A percentile compares a stretch with the other conserved stretches of the same genome.
These are phyloP conservation scores for Mycena metata DNA, from an alignment of 768 basidiomycete species.

Conservation along the genomic window DNA sequence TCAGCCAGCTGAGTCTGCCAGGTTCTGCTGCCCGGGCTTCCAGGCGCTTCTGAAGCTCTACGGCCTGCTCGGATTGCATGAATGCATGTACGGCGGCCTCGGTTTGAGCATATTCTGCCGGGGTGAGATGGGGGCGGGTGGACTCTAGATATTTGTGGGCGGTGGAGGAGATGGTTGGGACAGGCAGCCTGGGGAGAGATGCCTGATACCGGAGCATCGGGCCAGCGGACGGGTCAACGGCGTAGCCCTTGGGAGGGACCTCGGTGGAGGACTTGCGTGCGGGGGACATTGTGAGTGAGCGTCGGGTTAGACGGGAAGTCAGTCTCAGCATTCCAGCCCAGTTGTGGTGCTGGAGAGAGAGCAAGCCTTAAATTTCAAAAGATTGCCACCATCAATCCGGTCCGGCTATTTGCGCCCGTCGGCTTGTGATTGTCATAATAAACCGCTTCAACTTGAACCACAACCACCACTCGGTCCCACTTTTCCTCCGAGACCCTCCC, in stretches of 20 bases:
- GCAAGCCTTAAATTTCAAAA: constrained; percentile 7
- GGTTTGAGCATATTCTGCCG: constrained; percentile 72
- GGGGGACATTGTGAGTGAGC: constrained; percentile 32
- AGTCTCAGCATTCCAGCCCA: constrained; percentile 33
- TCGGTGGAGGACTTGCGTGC: constrained; percentile 42
- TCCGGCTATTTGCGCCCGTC: not conserved
- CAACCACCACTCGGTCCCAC: not conserved
- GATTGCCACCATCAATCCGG: constrained; percentile 2
- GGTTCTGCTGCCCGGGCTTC: constrained; percentile 78
- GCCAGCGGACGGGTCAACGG: constrained; percentile 67
- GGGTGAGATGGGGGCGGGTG: constrained; percentile 81
- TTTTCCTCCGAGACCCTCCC: not conserved
- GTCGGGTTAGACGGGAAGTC: constrained; percentile 30
- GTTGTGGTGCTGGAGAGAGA: not conserved
- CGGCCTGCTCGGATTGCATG: constrained; percentile 74
- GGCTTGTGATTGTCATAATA: not conserved
- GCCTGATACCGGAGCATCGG: constrained; percentile 83
- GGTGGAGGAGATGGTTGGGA: constrained; percentile 87
- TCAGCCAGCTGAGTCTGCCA: constrained; percentile 83
- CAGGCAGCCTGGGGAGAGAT: constrained; percentile 82
- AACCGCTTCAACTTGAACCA: too few species aligned
- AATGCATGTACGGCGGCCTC: constrained; percentile 74
- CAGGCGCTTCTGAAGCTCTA: constrained; percentile 83
- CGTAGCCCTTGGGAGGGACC: constrained; percentile 60
- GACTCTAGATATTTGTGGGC: constrained; percentile 90